These are phyloP conservation scores for Paxillus ammoniavirescens DNA, from an alignment of 768 basidiomycete genomes.

Conservation along the genomic window DNA sequence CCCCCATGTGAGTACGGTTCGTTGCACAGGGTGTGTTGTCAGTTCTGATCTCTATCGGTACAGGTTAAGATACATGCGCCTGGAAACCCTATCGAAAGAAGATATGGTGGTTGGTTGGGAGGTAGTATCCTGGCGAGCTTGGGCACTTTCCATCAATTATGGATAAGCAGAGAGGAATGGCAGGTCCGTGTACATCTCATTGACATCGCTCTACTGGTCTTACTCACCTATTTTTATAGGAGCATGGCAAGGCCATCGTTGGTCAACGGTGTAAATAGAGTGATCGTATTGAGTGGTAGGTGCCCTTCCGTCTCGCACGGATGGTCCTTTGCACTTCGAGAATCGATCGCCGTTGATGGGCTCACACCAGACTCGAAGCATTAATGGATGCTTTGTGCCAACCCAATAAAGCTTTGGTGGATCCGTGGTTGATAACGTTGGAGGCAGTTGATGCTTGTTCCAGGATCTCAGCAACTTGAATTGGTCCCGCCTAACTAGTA, in stretches of 20 bases:
- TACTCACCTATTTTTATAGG: constrained; percentile 39
- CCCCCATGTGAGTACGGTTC: constrained; percentile 61
- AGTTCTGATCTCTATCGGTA: constrained; percentile 17
- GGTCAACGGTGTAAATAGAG: constrained; percentile 80
- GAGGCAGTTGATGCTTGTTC: no score
- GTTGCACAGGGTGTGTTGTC: not conserved
- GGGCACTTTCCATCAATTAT: constrained; percentile 96
- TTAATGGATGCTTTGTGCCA: no score
- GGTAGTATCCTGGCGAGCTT: constrained; percentile 93
- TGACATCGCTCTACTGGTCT: not conserved
- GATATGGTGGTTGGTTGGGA: constrained; percentile 93
- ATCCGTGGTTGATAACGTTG: no score
- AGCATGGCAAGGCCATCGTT: constrained; percentile 81
- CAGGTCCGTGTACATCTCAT: constrained; percentile 50
- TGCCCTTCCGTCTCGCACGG: not conserved
- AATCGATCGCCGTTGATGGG: not conserved
- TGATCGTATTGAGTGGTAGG: not conserved
- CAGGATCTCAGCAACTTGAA: not conserved
- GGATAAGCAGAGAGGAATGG: constrained; percentile 95
- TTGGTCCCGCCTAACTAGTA: no score
- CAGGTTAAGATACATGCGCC: constrained; percentile 92
- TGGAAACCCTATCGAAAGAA: constrained; percentile 85
- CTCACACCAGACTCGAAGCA: not conserved
- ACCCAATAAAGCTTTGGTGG: no score
- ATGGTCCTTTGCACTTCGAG: not conserved